Conservation (phyloP, 371 early-diverging fungal species). For the Entomophthora muscae region DNA sequence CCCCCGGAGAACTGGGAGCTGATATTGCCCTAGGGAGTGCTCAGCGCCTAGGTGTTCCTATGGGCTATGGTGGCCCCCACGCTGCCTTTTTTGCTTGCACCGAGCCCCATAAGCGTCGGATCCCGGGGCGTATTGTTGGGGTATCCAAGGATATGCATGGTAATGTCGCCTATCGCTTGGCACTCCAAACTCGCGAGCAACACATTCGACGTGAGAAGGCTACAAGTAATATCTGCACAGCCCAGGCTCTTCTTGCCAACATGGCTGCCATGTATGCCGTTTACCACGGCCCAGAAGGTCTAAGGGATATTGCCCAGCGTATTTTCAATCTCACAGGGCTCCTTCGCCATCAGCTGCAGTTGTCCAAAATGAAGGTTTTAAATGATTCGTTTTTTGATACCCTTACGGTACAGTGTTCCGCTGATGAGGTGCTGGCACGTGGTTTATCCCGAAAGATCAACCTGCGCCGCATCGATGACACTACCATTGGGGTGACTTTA, state of each 20-base stretch:
- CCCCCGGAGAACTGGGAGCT: constrained; percentile 86
- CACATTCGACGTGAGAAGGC: constrained; percentile 97
- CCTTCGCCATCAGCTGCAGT: constrained; percentile 52
- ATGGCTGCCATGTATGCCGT: constrained; percentile 92
- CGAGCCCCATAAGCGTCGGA: constrained; percentile 79
- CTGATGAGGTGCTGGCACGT: constrained; percentile 36
- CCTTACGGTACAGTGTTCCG: constrained; percentile 41
- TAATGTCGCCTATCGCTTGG: constrained; percentile 76
- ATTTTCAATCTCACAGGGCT: constrained; percentile 72
- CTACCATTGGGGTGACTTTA: constrained; percentile 63
- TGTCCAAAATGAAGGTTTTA: constrained; percentile 53
- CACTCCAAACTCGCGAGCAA: constrained; percentile 94
- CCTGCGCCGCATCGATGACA: constrained; percentile 55
- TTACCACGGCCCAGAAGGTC: constrained; percentile 90
- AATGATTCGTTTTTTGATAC: constrained; percentile 89
- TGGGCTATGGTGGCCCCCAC: constrained; percentile 97
- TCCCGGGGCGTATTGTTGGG: constrained; percentile 92
- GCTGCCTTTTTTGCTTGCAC: constrained; percentile 94
- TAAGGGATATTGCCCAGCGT: constrained; percentile 73
- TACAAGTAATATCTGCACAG: constrained; percentile 94
- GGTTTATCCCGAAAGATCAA: constrained; percentile 71
- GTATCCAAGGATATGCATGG: constrained; percentile 84
- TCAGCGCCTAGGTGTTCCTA: constrained; percentile 93
- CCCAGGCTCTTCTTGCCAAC: constrained; percentile 83
- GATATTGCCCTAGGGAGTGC: constrained; percentile 93